Evolutionary conservation across 306 rosid genomes (phyloP), one percentile per base, ranked within the genome.

Genomic region (Adenanthera pavonina): DNA sequence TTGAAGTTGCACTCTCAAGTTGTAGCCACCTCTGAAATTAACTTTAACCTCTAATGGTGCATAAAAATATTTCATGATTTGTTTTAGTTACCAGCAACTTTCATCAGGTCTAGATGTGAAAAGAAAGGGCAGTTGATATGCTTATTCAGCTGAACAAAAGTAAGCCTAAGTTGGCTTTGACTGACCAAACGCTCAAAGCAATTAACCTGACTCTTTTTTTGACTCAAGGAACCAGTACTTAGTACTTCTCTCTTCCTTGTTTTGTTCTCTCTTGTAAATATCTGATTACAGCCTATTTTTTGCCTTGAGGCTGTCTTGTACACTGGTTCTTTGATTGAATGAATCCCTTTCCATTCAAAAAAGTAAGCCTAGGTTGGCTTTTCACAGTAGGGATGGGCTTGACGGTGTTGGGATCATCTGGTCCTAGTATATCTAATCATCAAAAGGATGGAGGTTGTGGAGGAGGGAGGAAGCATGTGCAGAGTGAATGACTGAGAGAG

Each of bases 331-430:
- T n/a, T n/a, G n/a, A n/a, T n/a, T n/a, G n/a, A n/a, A n/a, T n/a
- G n/a, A n/a, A n/a, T n/a, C n/a, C n/a, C n/a, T n/a, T n/a, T n/a
- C n/a, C n/a, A n/a, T n/a, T n/a, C n/a, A n/a, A n/a, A n/a, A n/a
- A n/a, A n/a, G n/a, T n/a, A 68, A 68, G 76, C 47, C n/a, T 19
- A 35, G 66, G 43, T 52, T 67, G 47, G 62, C 53, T 67, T n/a
- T 68, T 52, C 48, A 68, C 14, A 68, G 34, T 14, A 72, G 34
- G 47, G 47, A 25, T 7, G 46, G 44, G 77, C 30, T 72, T 33
- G 47, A 53, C 38, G 17, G 60, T 49, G 30, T 54, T 25, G 15
- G 36, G 56, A 30, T 43, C 8, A 34, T 12, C 8, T 33, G 43
- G 68, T 33, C 9, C 0, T 13, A 33, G 41, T n/a, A n/a, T n/a